Conservation (phyloP, 495 filamentous ascomycete genomes). For the Talaromyces wortmannii region DNA sequence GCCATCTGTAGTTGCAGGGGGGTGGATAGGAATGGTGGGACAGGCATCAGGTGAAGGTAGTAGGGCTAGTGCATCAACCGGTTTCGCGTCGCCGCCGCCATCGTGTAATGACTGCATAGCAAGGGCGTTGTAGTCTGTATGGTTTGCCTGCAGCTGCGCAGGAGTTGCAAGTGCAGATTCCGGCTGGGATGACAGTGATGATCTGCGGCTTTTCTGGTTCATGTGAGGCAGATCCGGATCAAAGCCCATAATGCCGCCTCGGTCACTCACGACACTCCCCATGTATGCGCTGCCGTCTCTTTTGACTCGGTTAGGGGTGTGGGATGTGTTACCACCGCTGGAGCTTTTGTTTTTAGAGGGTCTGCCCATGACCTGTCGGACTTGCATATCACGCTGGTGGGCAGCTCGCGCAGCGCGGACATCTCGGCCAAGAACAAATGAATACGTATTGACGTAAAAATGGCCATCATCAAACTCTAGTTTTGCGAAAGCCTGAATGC, state of each 20-base stretch:
- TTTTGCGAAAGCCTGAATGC: conserved; percentile 60
- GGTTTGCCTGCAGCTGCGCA: conserved; percentile 30
- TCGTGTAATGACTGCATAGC: conserved; percentile 39
- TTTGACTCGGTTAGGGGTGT: conserved; percentile 40
- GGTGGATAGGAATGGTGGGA: conserved; percentile 76
- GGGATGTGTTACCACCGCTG: conserved; percentile 37
- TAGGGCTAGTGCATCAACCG: conserved; percentile 31
- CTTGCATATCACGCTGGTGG: conserved; percentile 38
- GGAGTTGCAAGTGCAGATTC: conserved; percentile 36
- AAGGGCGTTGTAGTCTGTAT: conserved; percentile 40
- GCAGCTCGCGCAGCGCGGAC: conserved; percentile 46
- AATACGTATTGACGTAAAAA: conserved; percentile 66
- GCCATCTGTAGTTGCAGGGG: conserved; percentile 55
- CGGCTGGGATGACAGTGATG: conserved; percentile 38
- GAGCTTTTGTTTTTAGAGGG: conserved; percentile 38
- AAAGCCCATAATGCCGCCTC: conserved; percentile 51
- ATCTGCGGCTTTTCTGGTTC: conserved; percentile 38
- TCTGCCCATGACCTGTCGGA: conserved; percentile 30
- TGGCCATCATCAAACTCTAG: conserved; percentile 64
- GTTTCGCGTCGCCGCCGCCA: conserved; percentile 27
- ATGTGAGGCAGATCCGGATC: conserved; percentile 43
- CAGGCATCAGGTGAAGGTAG: conserved; percentile 50
- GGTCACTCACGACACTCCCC: conserved; percentile 51
- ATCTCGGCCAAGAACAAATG: conserved; percentile 60
- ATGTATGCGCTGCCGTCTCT: conserved; percentile 39